phyloP scores from a whole-genome alignment of 345 rosid genomes.

The Crucihimalaya himalaica region DNA sequence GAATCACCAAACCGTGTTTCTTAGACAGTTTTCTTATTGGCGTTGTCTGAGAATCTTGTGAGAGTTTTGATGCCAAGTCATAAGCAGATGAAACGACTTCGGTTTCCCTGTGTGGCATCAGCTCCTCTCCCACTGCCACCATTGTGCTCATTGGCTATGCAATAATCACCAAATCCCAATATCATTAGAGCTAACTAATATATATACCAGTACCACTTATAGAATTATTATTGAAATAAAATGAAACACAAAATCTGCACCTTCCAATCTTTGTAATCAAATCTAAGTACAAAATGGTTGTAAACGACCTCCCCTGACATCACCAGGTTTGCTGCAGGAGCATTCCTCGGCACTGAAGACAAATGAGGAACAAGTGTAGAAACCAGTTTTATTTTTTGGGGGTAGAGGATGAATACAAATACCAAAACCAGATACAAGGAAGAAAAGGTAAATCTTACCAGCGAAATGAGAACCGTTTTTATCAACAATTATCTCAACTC shows the following conservation, averaged over 20 bases:
- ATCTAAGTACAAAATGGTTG: conserved; percentile 72
- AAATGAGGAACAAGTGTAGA: not conserved
- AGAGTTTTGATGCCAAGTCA: too few species aligned
- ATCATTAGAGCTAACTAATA: not conserved
- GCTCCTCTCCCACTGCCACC: conserved; percentile 63
- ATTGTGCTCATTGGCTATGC: conserved; percentile 51
- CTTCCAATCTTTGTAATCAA: conserved; percentile 84
- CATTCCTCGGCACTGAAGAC: conserved; percentile 72
- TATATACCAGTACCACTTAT: not conserved
- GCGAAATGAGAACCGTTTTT: conserved; percentile 61
- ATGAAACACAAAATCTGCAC: conserved; percentile 34
- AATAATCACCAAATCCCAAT: not conserved
- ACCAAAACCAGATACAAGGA: not conserved
- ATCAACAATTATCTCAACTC: conserved; percentile 59
- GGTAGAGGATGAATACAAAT: not conserved
- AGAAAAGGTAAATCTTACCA: conserved; percentile 47
- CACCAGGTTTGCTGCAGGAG: conserved; percentile 55
- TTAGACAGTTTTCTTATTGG: conserved; percentile 61
- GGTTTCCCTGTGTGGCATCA: conserved; percentile 59
- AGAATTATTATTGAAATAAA: not conserved
- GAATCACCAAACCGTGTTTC: conserved; percentile 60
- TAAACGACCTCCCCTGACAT: conserved; percentile 58
- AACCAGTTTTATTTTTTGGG: conserved; percentile 33
- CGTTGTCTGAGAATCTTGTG: conserved; percentile 43
- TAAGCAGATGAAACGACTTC: not conserved